These are phyloP conservation scores for Metarhizium guizhouense DNA, from an alignment of 2,329 filamentous ascomycete species.

Conservation along the genomic window DNA sequence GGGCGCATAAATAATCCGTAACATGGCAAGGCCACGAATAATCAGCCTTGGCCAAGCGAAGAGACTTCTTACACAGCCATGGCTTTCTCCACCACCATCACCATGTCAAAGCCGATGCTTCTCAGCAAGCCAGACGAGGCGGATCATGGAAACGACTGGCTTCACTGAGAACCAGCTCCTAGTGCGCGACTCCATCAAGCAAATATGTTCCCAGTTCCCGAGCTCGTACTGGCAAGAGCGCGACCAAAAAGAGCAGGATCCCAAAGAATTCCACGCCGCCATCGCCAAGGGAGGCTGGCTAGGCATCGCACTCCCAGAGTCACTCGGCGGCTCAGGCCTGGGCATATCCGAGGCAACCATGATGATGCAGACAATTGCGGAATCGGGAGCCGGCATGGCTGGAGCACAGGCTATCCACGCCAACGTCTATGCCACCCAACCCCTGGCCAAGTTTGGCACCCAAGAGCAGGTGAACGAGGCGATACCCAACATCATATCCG, in stretches of 20 bases:
- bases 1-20: background rate
- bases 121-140: constrained; percentile 4
- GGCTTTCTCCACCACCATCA: background rate
- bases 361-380: constrained; percentile 78
- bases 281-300: constrained; percentile 71
- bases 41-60: background rate
- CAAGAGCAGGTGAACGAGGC: constrained; percentile 52
- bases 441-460: constrained; percentile 63
- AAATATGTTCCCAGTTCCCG: constrained; percentile 62
- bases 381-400: constrained; percentile 73
- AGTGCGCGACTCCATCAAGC: constrained; percentile 60
- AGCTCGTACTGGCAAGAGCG: constrained; percentile 70
- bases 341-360: constrained; percentile 76
- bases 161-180: constrained; percentile 66
- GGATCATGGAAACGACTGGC: constrained; percentile 61
- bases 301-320: constrained; percentile 69
- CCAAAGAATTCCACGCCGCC: constrained; percentile 65
- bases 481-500: constrained; percentile 63
- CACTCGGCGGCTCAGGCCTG: constrained; percentile 64
- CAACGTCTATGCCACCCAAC: constrained; percentile 68
- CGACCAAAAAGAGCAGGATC: constrained; percentile 63
- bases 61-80: background rate
- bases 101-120: background rate
- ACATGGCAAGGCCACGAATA: background rate
- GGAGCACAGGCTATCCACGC: constrained; percentile 54